Conservation (phyloP, 1,139 yeast species). For the Kurtzmaniella quercitrusa region DNA sequence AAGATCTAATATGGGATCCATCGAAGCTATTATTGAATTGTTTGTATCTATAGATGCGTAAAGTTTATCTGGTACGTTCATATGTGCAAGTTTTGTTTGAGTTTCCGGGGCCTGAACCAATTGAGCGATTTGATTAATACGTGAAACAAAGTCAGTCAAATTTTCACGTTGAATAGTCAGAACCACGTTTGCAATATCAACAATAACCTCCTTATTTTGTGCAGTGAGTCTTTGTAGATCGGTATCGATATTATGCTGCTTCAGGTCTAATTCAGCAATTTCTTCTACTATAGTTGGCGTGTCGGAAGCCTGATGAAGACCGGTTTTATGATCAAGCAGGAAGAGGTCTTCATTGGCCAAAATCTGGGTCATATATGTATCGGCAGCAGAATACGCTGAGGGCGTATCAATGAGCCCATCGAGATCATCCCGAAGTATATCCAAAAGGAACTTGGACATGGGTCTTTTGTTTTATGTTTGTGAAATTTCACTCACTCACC, state of each 20-base stretch:
- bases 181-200: slow-evolving; percentile 34
- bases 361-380: slow-evolving; percentile 22
- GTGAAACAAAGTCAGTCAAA: slow-evolving; percentile 18
- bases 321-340: slow-evolving; percentile 39
- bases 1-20: slow-evolving; percentile 72
- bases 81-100: not conserved
- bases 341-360: slow-evolving; percentile 39
- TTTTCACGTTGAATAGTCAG: slow-evolving; percentile 21
- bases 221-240: slow-evolving; percentile 33
- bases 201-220: slow-evolving; percentile 35
- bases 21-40: slow-evolving; percentile 49
- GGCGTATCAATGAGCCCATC: slow-evolving; percentile 15
- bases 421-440: slow-evolving; percentile 19
- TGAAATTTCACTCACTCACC: not conserved
- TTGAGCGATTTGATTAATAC: slow-evolving; percentile 19
- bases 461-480: not conserved
- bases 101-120: slow-evolving; percentile 8
- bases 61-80: slow-evolving; percentile 17
- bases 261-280: slow-evolving; percentile 43
- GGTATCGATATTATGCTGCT: slow-evolving; percentile 26
- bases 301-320: slow-evolving; percentile 18
- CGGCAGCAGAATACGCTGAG: slow-evolving; percentile 13
- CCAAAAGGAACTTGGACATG: slow-evolving; percentile 15
- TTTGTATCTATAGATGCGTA: slow-evolving; percentile 21
- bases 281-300: slow-evolving; percentile 36